These are phyloP conservation scores for Cladosporium phlei DNA, from an alignment of 2,329 filamentous ascomycete species.

Conservation along the genomic window DNA sequence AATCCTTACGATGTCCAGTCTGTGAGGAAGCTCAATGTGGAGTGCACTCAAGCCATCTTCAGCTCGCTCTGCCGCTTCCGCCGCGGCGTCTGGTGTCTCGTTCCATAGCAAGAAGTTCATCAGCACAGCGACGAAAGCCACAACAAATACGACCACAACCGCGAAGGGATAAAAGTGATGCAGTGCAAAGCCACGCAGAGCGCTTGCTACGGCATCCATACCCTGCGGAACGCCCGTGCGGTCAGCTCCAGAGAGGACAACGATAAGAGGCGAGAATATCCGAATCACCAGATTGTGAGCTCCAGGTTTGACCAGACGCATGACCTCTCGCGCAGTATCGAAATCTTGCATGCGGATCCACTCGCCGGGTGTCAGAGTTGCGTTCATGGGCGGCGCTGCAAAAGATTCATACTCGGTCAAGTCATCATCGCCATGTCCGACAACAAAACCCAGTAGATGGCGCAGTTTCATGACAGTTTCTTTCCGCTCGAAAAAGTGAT, in stretches of 20 bases:
- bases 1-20: constrained; percentile 64
- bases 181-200: constrained; percentile 43
- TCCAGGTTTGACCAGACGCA: constrained; percentile 67
- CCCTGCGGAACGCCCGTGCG: constrained; percentile 52
- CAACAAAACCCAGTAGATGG: constrained; percentile 27
- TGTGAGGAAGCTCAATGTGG: constrained; percentile 59
- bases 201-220: constrained; percentile 50
- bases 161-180: constrained; percentile 68
- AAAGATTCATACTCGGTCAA: constrained; percentile 27
- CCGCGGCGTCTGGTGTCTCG: constrained; percentile 43
- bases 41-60: constrained; percentile 55
- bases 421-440: constrained; percentile 16
- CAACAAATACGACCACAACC: constrained; percentile 57
- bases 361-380: constrained; percentile 68
- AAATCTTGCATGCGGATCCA: constrained; percentile 76
- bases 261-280: constrained; percentile 69
- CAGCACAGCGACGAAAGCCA: constrained; percentile 62
- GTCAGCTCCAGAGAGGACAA: constrained; percentile 65
- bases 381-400: constrained; percentile 59
- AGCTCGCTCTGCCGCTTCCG: constrained; percentile 45
- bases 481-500: constrained; percentile 67
- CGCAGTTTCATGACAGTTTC: constrained; percentile 32
- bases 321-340: constrained; percentile 70
- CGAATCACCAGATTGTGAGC: constrained; percentile 67
- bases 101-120: constrained; percentile 72